Evolutionary conservation across 495 filamentous ascomycete genomes (phyloP).

Genomic region (Trichoderma gamsii): DNA sequence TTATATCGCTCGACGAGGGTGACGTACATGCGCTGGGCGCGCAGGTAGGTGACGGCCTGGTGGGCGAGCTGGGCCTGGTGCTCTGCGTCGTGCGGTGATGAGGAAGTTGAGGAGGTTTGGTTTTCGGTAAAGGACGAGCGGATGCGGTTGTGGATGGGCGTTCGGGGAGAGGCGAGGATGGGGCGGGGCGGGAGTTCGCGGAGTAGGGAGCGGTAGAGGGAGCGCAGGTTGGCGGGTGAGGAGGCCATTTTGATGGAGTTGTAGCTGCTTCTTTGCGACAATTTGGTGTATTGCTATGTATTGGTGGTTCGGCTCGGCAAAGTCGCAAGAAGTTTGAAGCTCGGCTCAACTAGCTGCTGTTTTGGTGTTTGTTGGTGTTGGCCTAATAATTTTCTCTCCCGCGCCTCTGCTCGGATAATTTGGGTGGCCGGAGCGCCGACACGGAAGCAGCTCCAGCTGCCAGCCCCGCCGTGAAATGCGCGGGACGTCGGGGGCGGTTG

Average conservation of each 20-base stretch:
- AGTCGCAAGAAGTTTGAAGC: not conserved
- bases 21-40: slow-evolving; percentile 75
- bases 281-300: no score
- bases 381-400: no score
- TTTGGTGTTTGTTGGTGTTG: no score
- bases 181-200: slow-evolving; percentile 77
- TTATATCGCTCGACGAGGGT: slow-evolving; percentile 86
- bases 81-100: slow-evolving; percentile 19
- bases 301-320: no score
- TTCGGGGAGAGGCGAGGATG: slow-evolving; percentile 45
- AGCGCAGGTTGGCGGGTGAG: slow-evolving; percentile 44
- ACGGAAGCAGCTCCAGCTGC: not conserved
- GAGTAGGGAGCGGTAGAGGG: slow-evolving; percentile 83
- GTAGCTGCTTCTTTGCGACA: not conserved
- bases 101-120: slow-evolving; percentile 21
- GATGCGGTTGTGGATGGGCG: slow-evolving; percentile 55
- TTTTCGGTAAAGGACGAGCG: slow-evolving; percentile 45
- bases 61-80: slow-evolving; percentile 53
- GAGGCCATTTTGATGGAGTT: slow-evolving; percentile 20
- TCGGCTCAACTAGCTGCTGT: not conserved
- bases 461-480: not conserved
- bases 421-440: slow-evolving; percentile 5
- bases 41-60: slow-evolving; percentile 72
- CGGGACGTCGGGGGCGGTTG: not conserved
- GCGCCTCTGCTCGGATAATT: slow-evolving; percentile 2